phyloP scores from a whole-genome alignment of 169 alveolate genomes.

The Plasmodium malariae region DNA sequence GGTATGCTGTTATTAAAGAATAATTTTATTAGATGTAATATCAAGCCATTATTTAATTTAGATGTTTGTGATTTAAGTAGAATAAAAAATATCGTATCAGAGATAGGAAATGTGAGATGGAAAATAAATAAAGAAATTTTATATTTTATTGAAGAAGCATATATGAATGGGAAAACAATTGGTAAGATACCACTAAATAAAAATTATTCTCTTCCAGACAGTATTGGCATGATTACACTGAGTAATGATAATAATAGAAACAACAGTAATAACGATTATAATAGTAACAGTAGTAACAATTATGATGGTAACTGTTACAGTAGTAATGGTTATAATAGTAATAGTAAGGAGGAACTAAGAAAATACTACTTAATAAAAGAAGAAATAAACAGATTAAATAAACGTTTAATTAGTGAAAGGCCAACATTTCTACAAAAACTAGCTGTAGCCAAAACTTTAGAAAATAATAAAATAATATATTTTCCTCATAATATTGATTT shows the following conservation, averaged over 20 bases:
- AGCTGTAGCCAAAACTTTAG: slow-evolving; percentile 91
- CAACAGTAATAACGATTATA: neutral
- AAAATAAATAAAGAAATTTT: slow-evolving; percentile 79
- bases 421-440: slow-evolving; percentile 84
- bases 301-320: neutral
- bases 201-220: slow-evolving; percentile 62
- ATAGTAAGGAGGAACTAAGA: slow-evolving; percentile 42
- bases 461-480: slow-evolving; percentile 88
- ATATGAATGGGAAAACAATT: slow-evolving; percentile 72
- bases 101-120: slow-evolving; percentile 84
- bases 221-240: slow-evolving; percentile 56
- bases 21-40: slow-evolving; percentile 82
- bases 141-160: slow-evolving; percentile 69
- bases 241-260: slow-evolving; percentile 13
- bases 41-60: slow-evolving; percentile 80
- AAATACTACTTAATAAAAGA: slow-evolving; percentile 49
- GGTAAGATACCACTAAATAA: slow-evolving; percentile 48
- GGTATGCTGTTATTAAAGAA: slow-evolving; percentile 82
- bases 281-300: slow-evolving; percentile 2
- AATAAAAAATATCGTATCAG: slow-evolving; percentile 78
- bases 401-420: slow-evolving; percentile 80
- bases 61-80: slow-evolving; percentile 82
- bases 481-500: slow-evolving; percentile 98
- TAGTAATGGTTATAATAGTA: slow-evolving; percentile 7
- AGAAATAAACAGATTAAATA: slow-evolving; percentile 77